Percentiles rank a stretch among this genome's conserved stretches.
Evolutionary conservation across 1,284 basidiomycete genomes (phyloP).

Genomic region (Sporisorium scitamineum): DNA sequence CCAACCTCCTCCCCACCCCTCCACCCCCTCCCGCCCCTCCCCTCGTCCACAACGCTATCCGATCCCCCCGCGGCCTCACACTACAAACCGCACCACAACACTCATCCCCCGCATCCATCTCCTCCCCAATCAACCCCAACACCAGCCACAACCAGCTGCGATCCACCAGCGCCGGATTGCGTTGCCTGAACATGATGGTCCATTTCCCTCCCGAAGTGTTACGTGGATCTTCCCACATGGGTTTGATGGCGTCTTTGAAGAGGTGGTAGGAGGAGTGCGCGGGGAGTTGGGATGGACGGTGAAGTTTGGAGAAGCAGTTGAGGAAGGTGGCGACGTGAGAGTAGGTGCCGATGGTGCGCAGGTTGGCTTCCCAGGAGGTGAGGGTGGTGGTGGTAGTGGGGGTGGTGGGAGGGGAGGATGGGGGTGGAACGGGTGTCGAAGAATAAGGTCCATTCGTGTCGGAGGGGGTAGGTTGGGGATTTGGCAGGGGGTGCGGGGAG

Average conservation of each 20-base stretch:
- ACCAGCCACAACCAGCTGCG: constrained; percentile 89
- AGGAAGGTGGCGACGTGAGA: constrained; percentile 82
- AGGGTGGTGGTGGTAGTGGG: constrained; percentile 76
- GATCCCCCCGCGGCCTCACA: constrained; percentile 84
- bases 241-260: constrained; percentile 87
- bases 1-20: constrained; percentile 80
- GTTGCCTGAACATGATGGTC: constrained; percentile 86
- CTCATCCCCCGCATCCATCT: constrained; percentile 85
- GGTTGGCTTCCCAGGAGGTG: constrained; percentile 53
- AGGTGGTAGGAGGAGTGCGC: constrained; percentile 91
- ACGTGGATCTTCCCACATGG: constrained; percentile 95
- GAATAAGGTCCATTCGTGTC: constrained; percentile 87
- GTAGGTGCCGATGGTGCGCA: constrained; percentile 61
- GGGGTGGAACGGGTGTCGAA: constrained; percentile 75
- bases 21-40: constrained; percentile 80
- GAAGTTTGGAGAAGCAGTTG: constrained; percentile 93
- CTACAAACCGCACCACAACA: constrained; percentile 86
- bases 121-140: constrained; percentile 89
- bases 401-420: constrained; percentile 73
- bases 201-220: constrained; percentile 93
- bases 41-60: constrained; percentile 89
- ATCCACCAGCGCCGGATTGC: constrained; percentile 82
- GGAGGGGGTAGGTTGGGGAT: constrained; percentile 76
- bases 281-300: constrained; percentile 86
- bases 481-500: constrained; percentile 18